Percentiles rank a stretch among this genome's conserved stretches.
These are phyloP conservation scores for Cylindrotheca closterium DNA, from an alignment of 108 stramenopile genomes.

Conservation along the genomic window DNA sequence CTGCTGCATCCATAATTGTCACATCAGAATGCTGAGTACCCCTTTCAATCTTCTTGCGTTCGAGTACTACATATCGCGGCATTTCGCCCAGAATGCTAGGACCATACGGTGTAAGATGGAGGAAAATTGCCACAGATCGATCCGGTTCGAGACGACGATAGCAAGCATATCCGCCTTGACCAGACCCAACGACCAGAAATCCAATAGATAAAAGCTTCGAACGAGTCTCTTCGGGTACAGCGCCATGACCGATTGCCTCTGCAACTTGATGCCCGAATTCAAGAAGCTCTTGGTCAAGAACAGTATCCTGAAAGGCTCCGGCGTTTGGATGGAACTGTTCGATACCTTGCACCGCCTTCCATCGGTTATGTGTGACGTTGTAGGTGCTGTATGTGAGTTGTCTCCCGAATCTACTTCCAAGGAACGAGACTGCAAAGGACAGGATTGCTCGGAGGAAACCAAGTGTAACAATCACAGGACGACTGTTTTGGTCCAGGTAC, in stretches of 20 bases:
- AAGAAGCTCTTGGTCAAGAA: slow-evolving; percentile 55
- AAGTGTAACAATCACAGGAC: slow-evolving; percentile 52
- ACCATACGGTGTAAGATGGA: slow-evolving; percentile 75
- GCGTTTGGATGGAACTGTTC: slow-evolving; percentile 46
- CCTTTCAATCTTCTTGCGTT: slow-evolving; percentile 11
- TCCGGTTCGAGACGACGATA: slow-evolving; percentile 27
- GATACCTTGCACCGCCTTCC: slow-evolving; percentile 58
- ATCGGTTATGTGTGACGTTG: slow-evolving; percentile 44
- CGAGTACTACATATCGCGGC: slow-evolving; percentile 66
- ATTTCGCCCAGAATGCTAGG: slow-evolving; percentile 64
- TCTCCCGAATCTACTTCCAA: slow-evolving; percentile 64
- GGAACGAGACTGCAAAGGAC: slow-evolving; percentile 59
- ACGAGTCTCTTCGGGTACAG: slow-evolving; percentile 27
- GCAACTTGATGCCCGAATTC: slow-evolving; percentile 54
- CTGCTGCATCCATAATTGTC: slow-evolving; percentile 23
- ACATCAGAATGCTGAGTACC: not conserved
- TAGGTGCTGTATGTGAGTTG: slow-evolving; percentile 48
- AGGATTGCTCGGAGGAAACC: slow-evolving; percentile 55
- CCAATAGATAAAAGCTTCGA: slow-evolving; percentile 22
- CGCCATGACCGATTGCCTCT: slow-evolving; percentile 52
- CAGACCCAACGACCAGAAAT: slow-evolving; percentile 40
- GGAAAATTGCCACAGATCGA: slow-evolving; percentile 20
- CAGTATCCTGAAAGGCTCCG: slow-evolving; percentile 61
- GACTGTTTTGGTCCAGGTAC: slow-evolving; percentile 39
- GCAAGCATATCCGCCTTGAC: slow-evolving; percentile 57